These are phyloP conservation scores for Boletus barrowsii DNA, from an alignment of 768 basidiomycete species.

Conservation along the genomic window DNA sequence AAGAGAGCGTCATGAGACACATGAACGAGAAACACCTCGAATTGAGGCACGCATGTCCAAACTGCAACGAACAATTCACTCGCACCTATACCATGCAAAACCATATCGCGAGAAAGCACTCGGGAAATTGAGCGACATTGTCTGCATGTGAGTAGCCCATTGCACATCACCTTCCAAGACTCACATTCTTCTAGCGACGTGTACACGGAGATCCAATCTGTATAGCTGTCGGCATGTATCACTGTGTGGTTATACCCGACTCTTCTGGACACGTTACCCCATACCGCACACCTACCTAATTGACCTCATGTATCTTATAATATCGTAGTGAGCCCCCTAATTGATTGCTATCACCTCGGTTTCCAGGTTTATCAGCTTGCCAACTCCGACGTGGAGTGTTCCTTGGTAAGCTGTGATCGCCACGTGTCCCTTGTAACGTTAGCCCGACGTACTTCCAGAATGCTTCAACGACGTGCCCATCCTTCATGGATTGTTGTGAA, in stretches of 20 bases:
- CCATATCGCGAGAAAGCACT: slow-evolving; percentile 16
- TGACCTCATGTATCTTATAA: slow-evolving; percentile 9
- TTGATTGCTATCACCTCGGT: slow-evolving; percentile 4
- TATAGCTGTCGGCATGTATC: not conserved
- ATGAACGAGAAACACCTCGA: slow-evolving; percentile 26
- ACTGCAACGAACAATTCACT: slow-evolving; percentile 24
- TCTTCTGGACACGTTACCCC: not conserved
- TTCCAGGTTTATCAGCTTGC: not conserved
- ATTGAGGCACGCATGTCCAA: slow-evolving; percentile 11
- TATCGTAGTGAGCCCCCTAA: not conserved
- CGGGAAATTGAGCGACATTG: not conserved
- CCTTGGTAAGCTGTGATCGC: too few relatives aligned
- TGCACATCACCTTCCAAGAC: not conserved
- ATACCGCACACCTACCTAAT: not conserved
- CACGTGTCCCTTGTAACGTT: too few relatives aligned
- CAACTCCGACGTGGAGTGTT: too few relatives aligned
- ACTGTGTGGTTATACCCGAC: not conserved
- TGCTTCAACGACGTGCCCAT: too few relatives aligned
- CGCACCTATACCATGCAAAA: slow-evolving; percentile 20
- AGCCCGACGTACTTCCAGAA: too few relatives aligned
- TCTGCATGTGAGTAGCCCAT: not conserved
- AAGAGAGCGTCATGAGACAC: slow-evolving; percentile 28
- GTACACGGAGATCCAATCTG: not conserved
- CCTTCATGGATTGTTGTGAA: too few relatives aligned
- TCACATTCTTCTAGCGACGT: not conserved